Conservation (phyloP, 2,329 filamentous ascomycete genomes). For the Aspergillus uvarum region DNA sequence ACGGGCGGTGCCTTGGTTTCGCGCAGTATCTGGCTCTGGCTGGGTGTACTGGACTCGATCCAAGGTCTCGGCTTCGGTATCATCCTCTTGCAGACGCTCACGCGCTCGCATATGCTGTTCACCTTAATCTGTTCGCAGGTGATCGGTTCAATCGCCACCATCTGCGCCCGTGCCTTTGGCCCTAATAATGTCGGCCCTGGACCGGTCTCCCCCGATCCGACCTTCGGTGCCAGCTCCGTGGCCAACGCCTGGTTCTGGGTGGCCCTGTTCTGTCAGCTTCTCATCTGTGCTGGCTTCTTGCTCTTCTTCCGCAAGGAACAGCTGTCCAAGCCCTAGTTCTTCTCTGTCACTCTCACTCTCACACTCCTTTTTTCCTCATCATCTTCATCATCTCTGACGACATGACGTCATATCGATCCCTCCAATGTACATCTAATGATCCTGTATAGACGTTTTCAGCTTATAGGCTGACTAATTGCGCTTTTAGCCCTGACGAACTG, state of each 20-base stretch:
- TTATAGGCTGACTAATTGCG: background rate
- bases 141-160: slow-evolving; percentile 60
- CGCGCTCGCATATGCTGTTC: slow-evolving; percentile 62
- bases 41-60: slow-evolving; percentile 62
- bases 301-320: slow-evolving; percentile 46
- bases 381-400: too few species aligned
- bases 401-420: too few species aligned
- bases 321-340: slow-evolving; percentile 38
- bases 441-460: background rate
- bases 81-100: slow-evolving; percentile 64
- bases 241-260: slow-evolving; percentile 60
- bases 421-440: background rate
- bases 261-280: slow-evolving; percentile 55
- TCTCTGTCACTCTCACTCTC: background rate
- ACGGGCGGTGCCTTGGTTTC: slow-evolving; percentile 56
- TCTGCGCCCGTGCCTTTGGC: slow-evolving; percentile 58
- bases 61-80: slow-evolving; percentile 67
- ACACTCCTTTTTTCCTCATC: too few species aligned
- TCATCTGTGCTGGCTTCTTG: slow-evolving; percentile 49
- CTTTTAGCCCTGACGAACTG: background rate
- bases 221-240: slow-evolving; percentile 46
- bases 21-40: slow-evolving; percentile 63
- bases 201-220: slow-evolving; percentile 61
- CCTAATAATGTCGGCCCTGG: slow-evolving; percentile 62
- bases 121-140: slow-evolving; percentile 61